Base-by-base conservation (phyloP, 257 asterid species). In the Solanum chiquidenum region DNA sequence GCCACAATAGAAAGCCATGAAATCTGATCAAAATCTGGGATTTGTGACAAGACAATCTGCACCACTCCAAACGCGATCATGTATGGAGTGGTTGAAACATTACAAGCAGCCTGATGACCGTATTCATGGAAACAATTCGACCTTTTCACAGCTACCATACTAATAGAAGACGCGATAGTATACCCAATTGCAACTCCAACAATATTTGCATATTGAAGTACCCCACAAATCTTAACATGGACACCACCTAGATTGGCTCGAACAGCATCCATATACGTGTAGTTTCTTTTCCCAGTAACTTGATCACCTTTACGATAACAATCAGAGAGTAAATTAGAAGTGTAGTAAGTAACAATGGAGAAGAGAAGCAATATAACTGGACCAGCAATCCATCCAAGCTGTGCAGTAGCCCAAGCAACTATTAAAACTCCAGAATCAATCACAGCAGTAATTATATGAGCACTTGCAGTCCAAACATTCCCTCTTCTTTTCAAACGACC, bases 311-410 rank as follows among this genome's bases (percentile, higher is more conserved):
- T 88, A 6, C 95, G 94, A 42, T 94, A 95, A 58, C 94, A 94
- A 31, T 93, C 98, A 14, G 97, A 90, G 0, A 94, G 88, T 31
- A 95, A 93, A 34, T 89, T 82, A 27, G 97, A 93, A 44, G 94
- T 90, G 52, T 91, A 93, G 20, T 90, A 44, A 18, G 97, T 94
- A 91, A 93, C 90, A 46, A 79, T 82, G 7, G 98, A 90, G 88
- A 95, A 95, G 29, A 88, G 86, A 4, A 89, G 42, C 7, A 95
- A 95, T 20, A 94, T 91, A 3, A 89, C 37, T 7, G 93, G 92
- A 1, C 98, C 97, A 2, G 89, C 93, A 3, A 95, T 75, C 98
- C 98, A 95, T 55, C 97, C 97, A 58, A 95, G 94, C 87, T 94
- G 96, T 3, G 98, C 98, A 60, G 68, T 60, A 7, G 68, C 68